phyloP scores from a whole-genome alignment of 2,329 filamentous ascomycete genomes.

The Apiospora phragmitis region DNA sequence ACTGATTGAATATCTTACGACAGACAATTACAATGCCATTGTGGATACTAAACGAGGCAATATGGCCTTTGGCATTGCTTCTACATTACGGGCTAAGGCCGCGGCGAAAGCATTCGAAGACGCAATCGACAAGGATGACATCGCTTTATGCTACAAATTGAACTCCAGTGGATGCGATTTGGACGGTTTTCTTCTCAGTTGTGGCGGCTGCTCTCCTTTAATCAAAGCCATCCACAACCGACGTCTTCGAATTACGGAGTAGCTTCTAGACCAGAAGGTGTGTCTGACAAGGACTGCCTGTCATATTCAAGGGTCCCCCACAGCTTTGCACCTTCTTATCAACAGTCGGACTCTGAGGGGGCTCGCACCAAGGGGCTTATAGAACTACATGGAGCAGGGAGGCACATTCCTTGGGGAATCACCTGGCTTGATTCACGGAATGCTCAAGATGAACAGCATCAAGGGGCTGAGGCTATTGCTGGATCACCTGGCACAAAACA shows the following conservation, averaged over 20 bases:
- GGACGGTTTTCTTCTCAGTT: neutral
- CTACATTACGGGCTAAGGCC: neutral
- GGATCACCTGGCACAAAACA: neutral
- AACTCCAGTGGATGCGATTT: neutral
- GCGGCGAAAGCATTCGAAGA: neutral
- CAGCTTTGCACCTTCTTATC: neutral
- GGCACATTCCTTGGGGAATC: neutral
- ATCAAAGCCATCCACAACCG: neutral
- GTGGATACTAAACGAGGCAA: fast-evolving
- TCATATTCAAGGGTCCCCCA: neutral
- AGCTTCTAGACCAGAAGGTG: neutral
- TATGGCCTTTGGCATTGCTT: neutral
- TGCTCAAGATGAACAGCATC: neutral
- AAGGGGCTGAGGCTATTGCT: neutral
- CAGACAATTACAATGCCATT: neutral
- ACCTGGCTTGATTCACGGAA: neutral
- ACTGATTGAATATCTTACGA: neutral
- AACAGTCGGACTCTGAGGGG: neutral
- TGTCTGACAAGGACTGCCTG: neutral
- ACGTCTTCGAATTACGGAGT: neutral
- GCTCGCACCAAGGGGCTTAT: neutral
- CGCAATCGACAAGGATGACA: neutral
- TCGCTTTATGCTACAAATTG: neutral
- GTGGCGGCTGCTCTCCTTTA: neutral
- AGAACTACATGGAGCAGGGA: neutral